These are phyloP conservation scores for Pleurotus tuoliensis DNA, from an alignment of 768 basidiomycete species.

Conservation along the genomic window DNA sequence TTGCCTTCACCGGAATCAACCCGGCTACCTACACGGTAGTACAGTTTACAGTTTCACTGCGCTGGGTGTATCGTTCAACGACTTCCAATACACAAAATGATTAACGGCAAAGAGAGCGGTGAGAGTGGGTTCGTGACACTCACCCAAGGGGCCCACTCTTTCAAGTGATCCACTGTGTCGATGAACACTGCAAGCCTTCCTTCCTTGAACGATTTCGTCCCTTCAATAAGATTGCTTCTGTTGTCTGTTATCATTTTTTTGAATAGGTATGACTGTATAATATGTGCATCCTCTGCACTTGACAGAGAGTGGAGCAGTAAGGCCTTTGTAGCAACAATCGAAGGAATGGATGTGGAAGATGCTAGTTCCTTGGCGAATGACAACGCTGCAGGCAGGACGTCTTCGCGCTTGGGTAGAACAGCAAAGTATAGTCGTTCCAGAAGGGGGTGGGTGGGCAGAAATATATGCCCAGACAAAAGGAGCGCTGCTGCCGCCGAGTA, in stretches of 20 bases:
- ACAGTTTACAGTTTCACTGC: too few relatives aligned
- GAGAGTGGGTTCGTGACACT: too few relatives aligned
- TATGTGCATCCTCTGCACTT: slow-evolving; percentile 49
- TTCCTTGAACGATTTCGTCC: too few relatives aligned
- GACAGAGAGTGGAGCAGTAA: slow-evolving; percentile 49
- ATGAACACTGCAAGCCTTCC: too few relatives aligned
- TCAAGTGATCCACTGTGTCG: too few relatives aligned
- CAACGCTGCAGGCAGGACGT: slow-evolving; percentile 48
- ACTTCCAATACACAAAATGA: too few relatives aligned
- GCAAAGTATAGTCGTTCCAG: slow-evolving; percentile 43
- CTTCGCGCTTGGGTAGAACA: slow-evolving; percentile 43
- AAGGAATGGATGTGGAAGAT: slow-evolving; percentile 45
- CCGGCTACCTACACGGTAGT: too few relatives aligned
- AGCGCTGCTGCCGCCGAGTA: slow-evolving; percentile 47
- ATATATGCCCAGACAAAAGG: slow-evolving; percentile 44
- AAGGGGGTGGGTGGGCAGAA: slow-evolving; percentile 40
- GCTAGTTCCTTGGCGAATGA: slow-evolving; percentile 50
- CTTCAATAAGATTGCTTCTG: slow-evolving; percentile 24
- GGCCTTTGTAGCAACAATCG: slow-evolving; percentile 48
- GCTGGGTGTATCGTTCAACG: too few relatives aligned
- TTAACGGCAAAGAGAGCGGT: too few relatives aligned
- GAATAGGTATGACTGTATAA: slow-evolving; percentile 48
- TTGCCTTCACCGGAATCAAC: too few relatives aligned
- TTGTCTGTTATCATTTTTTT: slow-evolving; percentile 26
- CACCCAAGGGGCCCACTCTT: too few relatives aligned